A percentile compares a stretch with the other conserved stretches of the same genome.
These are phyloP conservation scores for Gentiana macrophylla DNA, from an alignment of 257 asterid genomes.

Conservation along the genomic window DNA sequence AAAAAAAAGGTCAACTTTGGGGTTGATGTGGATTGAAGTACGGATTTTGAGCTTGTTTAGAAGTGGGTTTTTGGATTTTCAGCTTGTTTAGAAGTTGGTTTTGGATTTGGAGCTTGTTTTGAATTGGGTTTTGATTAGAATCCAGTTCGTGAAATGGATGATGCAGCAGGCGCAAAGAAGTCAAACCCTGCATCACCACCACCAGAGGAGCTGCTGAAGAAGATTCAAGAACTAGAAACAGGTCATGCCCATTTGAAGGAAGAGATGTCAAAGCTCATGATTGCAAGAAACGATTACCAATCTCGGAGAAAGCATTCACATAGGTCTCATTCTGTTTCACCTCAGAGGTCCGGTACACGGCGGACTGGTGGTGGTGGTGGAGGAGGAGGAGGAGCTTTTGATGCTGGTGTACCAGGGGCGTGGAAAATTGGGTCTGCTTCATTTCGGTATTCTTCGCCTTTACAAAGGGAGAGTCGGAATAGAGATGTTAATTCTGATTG, in stretches of 20 bases:
- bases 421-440: constrained; percentile 62
- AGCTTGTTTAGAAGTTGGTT: too few species aligned
- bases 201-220: constrained; percentile 80
- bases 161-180: not conserved
- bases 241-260: constrained; percentile 75
- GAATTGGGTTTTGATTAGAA: too few species aligned
- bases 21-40: constrained; percentile 1
- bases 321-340: constrained; percentile 79
- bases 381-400: constrained; percentile 20
- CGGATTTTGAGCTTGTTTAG: not conserved
- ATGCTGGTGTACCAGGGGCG: constrained; percentile 15
- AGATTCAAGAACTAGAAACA: constrained; percentile 69
- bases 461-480: constrained; percentile 60
- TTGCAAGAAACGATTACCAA: constrained; percentile 24
- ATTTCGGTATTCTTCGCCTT: constrained; percentile 66
- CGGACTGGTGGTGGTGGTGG: constrained; percentile 23
- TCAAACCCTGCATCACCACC: constrained; percentile 20
- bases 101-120: too few species aligned
- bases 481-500: constrained; percentile 11
- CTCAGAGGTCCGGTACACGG: constrained; percentile 45
- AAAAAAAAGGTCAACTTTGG: too few species aligned
- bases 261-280: constrained; percentile 59
- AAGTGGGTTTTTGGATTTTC: too few species aligned
- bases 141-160: constrained; percentile 24
- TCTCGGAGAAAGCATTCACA: constrained; percentile 14